phyloP scores from a whole-genome alignment of 352 stramenopile species.

The Aphanomyces cochlioides region DNA sequence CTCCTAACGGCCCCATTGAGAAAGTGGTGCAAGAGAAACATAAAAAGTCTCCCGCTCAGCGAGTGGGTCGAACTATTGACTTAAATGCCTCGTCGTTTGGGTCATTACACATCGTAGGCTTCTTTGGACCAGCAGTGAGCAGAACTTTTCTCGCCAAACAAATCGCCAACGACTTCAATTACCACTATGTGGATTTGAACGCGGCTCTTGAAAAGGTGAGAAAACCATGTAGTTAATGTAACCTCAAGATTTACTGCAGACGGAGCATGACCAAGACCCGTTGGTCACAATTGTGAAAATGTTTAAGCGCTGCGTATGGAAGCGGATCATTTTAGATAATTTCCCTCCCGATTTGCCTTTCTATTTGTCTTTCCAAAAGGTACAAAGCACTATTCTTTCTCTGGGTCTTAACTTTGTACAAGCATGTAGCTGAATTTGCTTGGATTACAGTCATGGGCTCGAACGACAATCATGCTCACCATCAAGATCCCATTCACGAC shows the following conservation, averaged over 20 bases:
- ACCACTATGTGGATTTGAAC: conserved; percentile 24
- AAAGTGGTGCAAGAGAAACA: not conserved
- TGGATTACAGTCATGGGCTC: conserved; percentile 10
- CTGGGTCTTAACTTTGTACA: not conserved
- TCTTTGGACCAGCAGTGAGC: not conserved
- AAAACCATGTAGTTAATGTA: not conserved
- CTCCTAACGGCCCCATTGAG: not conserved
- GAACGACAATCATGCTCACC: too few species aligned
- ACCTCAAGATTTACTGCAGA: not conserved
- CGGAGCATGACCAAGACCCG: not conserved
- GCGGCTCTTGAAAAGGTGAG: conserved; percentile 5
- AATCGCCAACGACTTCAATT: conserved; percentile 14
- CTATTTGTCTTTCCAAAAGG: conserved; percentile 25
- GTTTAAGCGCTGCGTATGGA: conserved; percentile 20
- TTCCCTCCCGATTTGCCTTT: conserved; percentile 18
- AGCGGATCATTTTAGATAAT: conserved; percentile 20
- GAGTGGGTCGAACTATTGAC: not conserved
- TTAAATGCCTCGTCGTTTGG: not conserved
- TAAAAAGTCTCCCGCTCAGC: not conserved
- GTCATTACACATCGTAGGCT: conserved; percentile 7
- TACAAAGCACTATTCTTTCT: not conserved
- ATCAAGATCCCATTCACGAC: too few species aligned
- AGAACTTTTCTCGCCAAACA: not conserved
- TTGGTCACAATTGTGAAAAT: conserved; percentile 11
- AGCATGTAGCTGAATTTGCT: conserved; percentile 17